Percentiles rank a stretch among this genome's conserved stretches.
Conservation (phyloP, 108 stramenopile species). For the Chaetoceros tenuissimus region DNA sequence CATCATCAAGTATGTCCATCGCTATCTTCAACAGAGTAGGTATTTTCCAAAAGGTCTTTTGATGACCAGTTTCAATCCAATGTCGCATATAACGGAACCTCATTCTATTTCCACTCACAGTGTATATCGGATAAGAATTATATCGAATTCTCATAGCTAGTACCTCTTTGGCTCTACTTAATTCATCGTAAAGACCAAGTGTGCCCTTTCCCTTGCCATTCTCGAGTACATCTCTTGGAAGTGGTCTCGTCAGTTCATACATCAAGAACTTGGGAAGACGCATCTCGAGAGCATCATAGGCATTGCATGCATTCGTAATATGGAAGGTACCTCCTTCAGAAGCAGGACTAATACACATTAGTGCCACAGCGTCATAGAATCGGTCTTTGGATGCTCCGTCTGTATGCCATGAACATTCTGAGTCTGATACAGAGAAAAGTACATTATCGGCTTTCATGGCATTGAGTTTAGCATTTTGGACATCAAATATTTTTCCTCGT, state of each 20-base stretch:
- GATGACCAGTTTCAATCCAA: constrained; percentile 19
- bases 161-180: neutral
- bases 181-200: neutral
- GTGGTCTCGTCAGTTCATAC: constrained; percentile 10
- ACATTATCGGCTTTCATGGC: too few species aligned
- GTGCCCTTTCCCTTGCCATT: constrained; percentile 6
- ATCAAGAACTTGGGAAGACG: constrained; percentile 11
- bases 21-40: too few species aligned
- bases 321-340: constrained; percentile 6
- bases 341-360: constrained; percentile 12
- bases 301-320: constrained; percentile 12
- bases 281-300: constrained; percentile 2
- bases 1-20: too few species aligned
- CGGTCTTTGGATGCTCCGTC: constrained; percentile 16
- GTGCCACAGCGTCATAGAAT: constrained; percentile 7
- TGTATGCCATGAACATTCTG: constrained; percentile 14
- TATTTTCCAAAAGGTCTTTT: too few species aligned
- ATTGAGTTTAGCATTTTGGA: too few species aligned
- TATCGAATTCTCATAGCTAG: constrained; percentile 7
- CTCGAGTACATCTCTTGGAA: constrained; percentile 12
- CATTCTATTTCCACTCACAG: constrained; percentile 1
- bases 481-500: too few species aligned
- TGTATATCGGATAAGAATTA: constrained; percentile 12
- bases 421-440: constrained; percentile 13
- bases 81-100: constrained; percentile 17